Conservation (phyloP, 257 asterid species). For the Gynochthodes officinalis region DNA sequence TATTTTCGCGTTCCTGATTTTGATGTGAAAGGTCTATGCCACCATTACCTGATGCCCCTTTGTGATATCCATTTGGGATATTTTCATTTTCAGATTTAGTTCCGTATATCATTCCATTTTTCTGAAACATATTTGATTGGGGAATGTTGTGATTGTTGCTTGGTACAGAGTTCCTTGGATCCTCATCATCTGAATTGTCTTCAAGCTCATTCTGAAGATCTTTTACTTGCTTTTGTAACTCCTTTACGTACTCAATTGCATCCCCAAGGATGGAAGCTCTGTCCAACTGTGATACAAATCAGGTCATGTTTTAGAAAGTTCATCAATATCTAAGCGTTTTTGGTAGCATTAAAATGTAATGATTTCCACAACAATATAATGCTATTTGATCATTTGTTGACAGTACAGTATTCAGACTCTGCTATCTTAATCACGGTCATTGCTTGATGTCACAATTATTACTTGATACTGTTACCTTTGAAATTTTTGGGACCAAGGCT, state of each 20-base stretch:
- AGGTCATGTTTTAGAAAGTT: background rate
- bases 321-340: background rate
- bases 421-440: background rate
- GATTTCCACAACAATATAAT: background rate
- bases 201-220: constrained; percentile 72
- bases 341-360: background rate
- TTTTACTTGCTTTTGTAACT: constrained; percentile 58
- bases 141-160: constrained; percentile 11
- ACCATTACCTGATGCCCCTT: constrained; percentile 29
- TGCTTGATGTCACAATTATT: background rate
- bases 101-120: constrained; percentile 29
- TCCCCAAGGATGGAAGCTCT: constrained; percentile 92
- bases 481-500: constrained; percentile 79
- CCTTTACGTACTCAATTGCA: constrained; percentile 78
- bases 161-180: constrained; percentile 21
- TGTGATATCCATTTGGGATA: constrained; percentile 28
- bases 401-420: too few relatives aligned
- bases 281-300: constrained; percentile 48
- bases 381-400: background rate
- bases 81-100: constrained; percentile 33
- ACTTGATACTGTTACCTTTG: constrained; percentile 47
- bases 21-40: constrained; percentile 22
- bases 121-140: constrained; percentile 25
- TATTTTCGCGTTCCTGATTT: constrained; percentile 31
- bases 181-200: constrained; percentile 60